Evolutionary conservation across 1,284 basidiomycete species (phyloP).

Genomic region (Amylostereum areolatum): DNA sequence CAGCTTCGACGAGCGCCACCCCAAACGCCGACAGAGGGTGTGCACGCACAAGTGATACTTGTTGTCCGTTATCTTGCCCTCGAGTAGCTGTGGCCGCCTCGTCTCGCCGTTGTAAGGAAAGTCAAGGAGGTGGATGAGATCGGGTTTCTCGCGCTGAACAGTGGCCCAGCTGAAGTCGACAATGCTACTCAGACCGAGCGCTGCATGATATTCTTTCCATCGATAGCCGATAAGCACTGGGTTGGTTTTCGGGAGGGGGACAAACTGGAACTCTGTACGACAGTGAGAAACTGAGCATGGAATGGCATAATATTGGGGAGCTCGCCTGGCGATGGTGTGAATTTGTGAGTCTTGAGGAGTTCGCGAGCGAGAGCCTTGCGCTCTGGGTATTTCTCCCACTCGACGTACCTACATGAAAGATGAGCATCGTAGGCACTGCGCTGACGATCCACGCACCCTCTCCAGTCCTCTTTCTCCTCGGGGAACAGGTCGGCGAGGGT

Average conservation of each 20-base stretch:
- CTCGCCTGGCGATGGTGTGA: constrained; percentile 36
- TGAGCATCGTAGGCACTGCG: neutral
- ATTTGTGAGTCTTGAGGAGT: constrained; percentile 34
- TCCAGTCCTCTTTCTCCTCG: constrained; percentile 29
- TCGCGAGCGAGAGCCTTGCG: constrained; percentile 34
- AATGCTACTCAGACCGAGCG: constrained; percentile 39
- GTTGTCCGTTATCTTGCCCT: constrained; percentile 40
- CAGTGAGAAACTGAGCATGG: neutral
- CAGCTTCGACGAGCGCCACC: no score
- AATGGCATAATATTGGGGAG: neutral
- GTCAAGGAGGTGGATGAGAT: constrained; percentile 47
- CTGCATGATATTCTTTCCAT: constrained; percentile 51
- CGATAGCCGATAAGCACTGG: constrained; percentile 44
- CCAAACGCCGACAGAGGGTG: neutral
- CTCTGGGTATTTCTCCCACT: constrained; percentile 43
- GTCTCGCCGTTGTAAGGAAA: constrained; percentile 52
- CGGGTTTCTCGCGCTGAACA: constrained; percentile 47
- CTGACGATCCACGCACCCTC: constrained; percentile 21
- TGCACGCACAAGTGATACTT: constrained; percentile 40
- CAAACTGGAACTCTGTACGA: constrained; percentile 40
- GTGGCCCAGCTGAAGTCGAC: constrained; percentile 49
- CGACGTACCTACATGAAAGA: constrained; percentile 31
- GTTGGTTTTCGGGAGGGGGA: constrained; percentile 45
- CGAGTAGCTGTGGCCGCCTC: constrained; percentile 33
- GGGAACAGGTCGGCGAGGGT: constrained; percentile 41